phyloP scores from a whole-genome alignment of 1,139 yeast species.

The Suhomyces ambrosiae region DNA sequence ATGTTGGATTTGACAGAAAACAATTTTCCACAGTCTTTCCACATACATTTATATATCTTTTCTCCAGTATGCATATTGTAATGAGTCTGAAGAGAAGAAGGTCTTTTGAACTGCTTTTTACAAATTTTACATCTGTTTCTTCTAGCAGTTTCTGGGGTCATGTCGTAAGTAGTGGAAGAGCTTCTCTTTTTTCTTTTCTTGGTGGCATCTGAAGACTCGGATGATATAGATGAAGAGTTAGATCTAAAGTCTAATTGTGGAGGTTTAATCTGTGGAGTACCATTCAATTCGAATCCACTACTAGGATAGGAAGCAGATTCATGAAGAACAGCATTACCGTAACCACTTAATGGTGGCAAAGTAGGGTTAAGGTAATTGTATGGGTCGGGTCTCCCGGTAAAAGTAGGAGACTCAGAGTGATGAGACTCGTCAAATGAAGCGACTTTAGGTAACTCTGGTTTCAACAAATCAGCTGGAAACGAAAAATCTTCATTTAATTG shows the following conservation, averaged over 20 bases:
- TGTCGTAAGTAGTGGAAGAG: slow-evolving; percentile 25
- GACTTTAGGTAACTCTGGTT: slow-evolving; percentile 5
- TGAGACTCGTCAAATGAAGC: slow-evolving; percentile 2
- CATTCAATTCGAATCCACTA: neutral
- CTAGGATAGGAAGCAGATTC: neutral
- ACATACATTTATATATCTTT: slow-evolving; percentile 71
- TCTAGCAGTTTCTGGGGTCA: slow-evolving; percentile 38
- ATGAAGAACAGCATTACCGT: slow-evolving; percentile 1
- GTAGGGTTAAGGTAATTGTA: slow-evolving; percentile 12
- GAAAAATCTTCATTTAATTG: slow-evolving; percentile 1
- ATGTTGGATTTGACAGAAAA: slow-evolving; percentile 81
- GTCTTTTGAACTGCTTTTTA: slow-evolving; percentile 75
- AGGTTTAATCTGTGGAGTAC: neutral
- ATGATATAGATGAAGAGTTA: slow-evolving; percentile 6
- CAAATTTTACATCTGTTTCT: slow-evolving; percentile 65
- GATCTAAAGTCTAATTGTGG: slow-evolving; percentile 1
- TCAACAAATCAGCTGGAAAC: slow-evolving; percentile 1
- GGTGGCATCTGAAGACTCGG: neutral
- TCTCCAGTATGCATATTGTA: slow-evolving; percentile 86
- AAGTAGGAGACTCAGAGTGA: neutral
- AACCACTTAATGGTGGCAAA: slow-evolving; percentile 7
- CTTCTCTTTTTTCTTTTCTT: slow-evolving; percentile 18
- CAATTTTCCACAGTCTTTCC: slow-evolving; percentile 66
- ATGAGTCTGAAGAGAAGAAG: slow-evolving; percentile 80
- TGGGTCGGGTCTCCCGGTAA: slow-evolving; percentile 6